Evolutionary conservation across 441 rosid species (phyloP), one percentile per base, ranked within the genome.

Genomic region (Pelargonium australe): DNA sequence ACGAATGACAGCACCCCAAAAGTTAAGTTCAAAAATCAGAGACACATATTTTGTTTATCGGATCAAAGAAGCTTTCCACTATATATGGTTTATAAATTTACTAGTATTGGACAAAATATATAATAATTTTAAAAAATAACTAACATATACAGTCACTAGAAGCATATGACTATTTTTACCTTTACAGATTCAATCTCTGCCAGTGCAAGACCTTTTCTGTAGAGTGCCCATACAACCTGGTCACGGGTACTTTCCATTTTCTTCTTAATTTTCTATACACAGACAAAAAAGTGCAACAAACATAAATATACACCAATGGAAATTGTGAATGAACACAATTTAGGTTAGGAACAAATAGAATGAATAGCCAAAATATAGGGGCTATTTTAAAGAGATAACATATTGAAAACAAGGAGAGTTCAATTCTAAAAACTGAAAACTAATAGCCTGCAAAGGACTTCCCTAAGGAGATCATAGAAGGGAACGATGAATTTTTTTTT

Each of bases 171-270:
- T 13, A 16, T 68, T 64, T 68, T 51, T 81, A 83, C 97, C 95
- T 86, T 82, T 67, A 85, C 43, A 49, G 76, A 72, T 75, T 95
- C 95, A 63, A 89, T 78, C 69, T 83, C 92, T 12, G 85, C 84
- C 68, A 90, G 64, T 45, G 96, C 95, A 65, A 92, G 76, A 57
- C 98, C 99, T 82, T 94, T 95, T 67, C 86, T 91, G 82, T 89
- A 92, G 12, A 95, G 69, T 62, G 99, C 96, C 58, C 87, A 97
- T 8, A 87, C 87, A 68, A 95, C 75, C 68, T 87, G 97, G 83
- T 95, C 98, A 66, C 92, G 86, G 25, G 85, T 80, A 67, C 85
- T 80, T 82, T 88, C 98, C 97, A 92, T 90, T 77, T 87, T 87
- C 82, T 85, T 87, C 83, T 90, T 92, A 12, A 69, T 72, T 76